These are phyloP conservation scores for Wallemia hederae DNA, from an alignment of 1,284 basidiomycete genomes.

Conservation along the genomic window DNA sequence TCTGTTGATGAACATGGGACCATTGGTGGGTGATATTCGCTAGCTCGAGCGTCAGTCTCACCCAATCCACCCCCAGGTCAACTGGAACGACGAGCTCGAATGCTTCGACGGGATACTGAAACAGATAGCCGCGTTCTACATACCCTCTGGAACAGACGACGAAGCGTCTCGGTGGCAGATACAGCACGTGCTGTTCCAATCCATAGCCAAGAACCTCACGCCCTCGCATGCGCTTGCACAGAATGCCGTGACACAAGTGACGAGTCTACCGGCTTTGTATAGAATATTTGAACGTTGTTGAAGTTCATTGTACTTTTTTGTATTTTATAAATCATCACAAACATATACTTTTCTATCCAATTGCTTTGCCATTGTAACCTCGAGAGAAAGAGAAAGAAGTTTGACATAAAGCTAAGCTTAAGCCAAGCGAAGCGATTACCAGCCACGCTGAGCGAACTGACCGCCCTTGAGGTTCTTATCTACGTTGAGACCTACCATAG, in stretches of 20 bases:
- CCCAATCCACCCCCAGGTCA: slow-evolving; percentile 27
- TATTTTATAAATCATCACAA: too few species aligned
- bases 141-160: slow-evolving; percentile 19
- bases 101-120: slow-evolving; percentile 65
- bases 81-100: slow-evolving; percentile 55
- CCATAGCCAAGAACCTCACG: slow-evolving; percentile 38
- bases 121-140: slow-evolving; percentile 73
- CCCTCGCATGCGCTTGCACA: slow-evolving; percentile 39
- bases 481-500: slow-evolving; percentile 79
- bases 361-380: too few species aligned
- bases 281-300: slow-evolving; percentile 68
- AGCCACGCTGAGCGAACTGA: slow-evolving; percentile 22
- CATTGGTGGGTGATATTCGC: slow-evolving; percentile 28
- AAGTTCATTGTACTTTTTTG: background rate
- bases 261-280: slow-evolving; percentile 60
- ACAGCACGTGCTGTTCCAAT: slow-evolving; percentile 59
- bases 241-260: slow-evolving; percentile 51
- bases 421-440: slow-evolving; percentile 15
- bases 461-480: slow-evolving; percentile 27
- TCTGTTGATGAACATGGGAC: slow-evolving; percentile 57
- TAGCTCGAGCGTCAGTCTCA: slow-evolving; percentile 3
- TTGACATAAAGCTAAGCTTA: background rate
- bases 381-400: background rate
- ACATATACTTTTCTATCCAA: too few species aligned
- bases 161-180: slow-evolving; percentile 34